These are phyloP conservation scores for Botrytis deweyae DNA, from an alignment of 2,329 filamentous ascomycete genomes.

Conservation along the genomic window DNA sequence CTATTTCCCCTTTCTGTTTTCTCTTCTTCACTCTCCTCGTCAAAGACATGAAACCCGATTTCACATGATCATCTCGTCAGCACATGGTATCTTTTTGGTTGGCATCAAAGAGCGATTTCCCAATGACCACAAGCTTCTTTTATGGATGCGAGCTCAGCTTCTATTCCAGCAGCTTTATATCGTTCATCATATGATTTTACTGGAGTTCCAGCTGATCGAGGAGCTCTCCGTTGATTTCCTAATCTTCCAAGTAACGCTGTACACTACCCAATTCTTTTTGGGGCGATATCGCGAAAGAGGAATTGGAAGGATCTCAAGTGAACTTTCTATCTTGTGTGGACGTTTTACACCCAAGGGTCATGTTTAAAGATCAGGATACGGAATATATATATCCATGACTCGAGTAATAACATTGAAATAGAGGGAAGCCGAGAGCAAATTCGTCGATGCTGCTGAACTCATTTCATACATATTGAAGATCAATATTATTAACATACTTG, in stretches of 20 bases:
- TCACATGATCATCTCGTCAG: neutral
- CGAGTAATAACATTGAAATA: neutral
- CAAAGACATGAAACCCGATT: neutral
- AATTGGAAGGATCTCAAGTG: neutral
- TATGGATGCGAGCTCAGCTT: neutral
- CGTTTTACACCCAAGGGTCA: neutral
- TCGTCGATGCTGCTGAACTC: neutral
- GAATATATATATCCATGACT: neutral
- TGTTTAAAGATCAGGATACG: neutral
- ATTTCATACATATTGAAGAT: neutral
- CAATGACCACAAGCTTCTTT: neutral
- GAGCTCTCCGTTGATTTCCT: neutral
- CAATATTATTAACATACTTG: neutral
- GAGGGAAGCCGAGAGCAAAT: neutral
- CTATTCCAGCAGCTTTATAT: neutral
- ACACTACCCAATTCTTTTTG: neutral
- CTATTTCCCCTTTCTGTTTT: neutral
- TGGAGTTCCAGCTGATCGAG: neutral
- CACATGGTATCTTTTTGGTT: neutral
- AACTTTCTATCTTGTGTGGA: neutral
- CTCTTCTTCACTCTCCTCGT: neutral
- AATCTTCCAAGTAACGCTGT: neutral
- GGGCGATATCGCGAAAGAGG: rapidly evolving
- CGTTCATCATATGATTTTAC: neutral
- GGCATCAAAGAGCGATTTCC: neutral